These are phyloP conservation scores for Blattamonas nauphoetae DNA, from an alignment of 78 protist genomes.

Conservation along the genomic window DNA sequence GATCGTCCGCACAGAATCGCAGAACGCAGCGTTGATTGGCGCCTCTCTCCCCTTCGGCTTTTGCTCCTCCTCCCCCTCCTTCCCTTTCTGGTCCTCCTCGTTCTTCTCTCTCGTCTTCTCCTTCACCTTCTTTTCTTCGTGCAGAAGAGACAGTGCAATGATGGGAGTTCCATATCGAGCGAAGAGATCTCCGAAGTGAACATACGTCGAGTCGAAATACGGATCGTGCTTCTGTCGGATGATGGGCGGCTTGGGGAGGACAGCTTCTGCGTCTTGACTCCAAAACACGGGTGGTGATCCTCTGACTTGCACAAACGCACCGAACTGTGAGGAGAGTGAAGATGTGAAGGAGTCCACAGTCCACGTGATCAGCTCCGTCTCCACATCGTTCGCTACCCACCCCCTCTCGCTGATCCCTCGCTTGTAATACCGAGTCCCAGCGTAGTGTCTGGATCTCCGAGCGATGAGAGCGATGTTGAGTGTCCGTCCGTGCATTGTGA, in stretches of 20 bases:
- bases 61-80: too few relatives aligned
- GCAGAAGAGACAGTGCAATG: slow-evolving; percentile 6
- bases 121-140: slow-evolving; percentile 66
- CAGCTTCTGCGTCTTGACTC: slow-evolving; percentile 50
- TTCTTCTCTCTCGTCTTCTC: too few relatives aligned
- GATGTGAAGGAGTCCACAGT: neutral
- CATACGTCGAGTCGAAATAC: slow-evolving; percentile 48
- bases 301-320: slow-evolving; percentile 60
- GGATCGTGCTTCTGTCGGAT: slow-evolving; percentile 52
- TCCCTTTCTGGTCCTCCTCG: too few relatives aligned
- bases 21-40: slow-evolving; percentile 42
- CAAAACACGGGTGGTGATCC: slow-evolving; percentile 93
- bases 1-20: slow-evolving; percentile 38
- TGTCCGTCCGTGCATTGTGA: slow-evolving; percentile 26
- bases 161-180: slow-evolving; percentile 54
- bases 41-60: too few relatives aligned
- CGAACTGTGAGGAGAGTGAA: neutral
- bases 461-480: slow-evolving; percentile 72
- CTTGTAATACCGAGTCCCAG: slow-evolving; percentile 91
- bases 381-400: slow-evolving; percentile 91
- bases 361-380: slow-evolving; percentile 81
- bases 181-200: slow-evolving; percentile 71
- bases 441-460: slow-evolving; percentile 75
- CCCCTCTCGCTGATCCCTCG: slow-evolving; percentile 78
- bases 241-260: slow-evolving; percentile 48